Conservation (phyloP, 23 red algal species). For the Gracilariopsis chorda region DNA sequence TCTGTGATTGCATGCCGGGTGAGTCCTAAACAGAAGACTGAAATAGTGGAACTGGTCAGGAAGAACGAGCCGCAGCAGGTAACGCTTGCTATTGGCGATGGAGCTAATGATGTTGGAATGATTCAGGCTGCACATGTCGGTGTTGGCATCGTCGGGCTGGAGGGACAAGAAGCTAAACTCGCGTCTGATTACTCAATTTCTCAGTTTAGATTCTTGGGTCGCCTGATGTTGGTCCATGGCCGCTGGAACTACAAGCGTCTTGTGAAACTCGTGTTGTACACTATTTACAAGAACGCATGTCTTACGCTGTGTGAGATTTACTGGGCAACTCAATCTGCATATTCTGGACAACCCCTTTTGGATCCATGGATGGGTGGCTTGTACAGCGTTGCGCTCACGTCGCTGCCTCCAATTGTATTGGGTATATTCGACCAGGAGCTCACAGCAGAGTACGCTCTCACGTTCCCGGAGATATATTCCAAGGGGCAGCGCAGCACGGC, state of each 20-base stretch:
- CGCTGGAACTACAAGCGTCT: constrained; percentile 94
- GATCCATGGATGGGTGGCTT: constrained; percentile 90
- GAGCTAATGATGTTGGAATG: constrained; percentile 99
- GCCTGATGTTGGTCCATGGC: constrained; percentile 95
- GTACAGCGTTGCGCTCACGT: constrained; percentile 89
- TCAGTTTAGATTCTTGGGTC: constrained; percentile 86
- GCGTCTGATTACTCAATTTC: constrained; percentile 93
- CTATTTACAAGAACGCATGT: constrained; percentile 90
- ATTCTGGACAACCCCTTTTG: constrained; percentile 79
- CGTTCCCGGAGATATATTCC: constrained; percentile 85
- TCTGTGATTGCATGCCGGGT: constrained; percentile 93
- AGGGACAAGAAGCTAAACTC: constrained; percentile 89
- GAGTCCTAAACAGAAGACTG: constrained; percentile 95
- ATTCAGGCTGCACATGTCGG: constrained; percentile 98
- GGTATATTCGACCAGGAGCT: constrained; percentile 94
- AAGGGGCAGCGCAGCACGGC: constrained; percentile 77
- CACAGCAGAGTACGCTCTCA: constrained; percentile 71
- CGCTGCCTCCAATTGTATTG: constrained; percentile 77
- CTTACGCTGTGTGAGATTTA: constrained; percentile 78
- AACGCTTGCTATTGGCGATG: constrained; percentile 95
- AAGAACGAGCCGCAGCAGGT: constrained; percentile 58
- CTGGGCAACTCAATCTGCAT: constrained; percentile 71
- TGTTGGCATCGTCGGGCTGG: constrained; percentile 88
- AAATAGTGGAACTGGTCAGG: constrained; percentile 84
- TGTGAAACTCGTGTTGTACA: constrained; percentile 75